Base-by-base conservation (phyloP, 129 eudicot genomes). In the Pseudognaphalium luteoalbum region DNA sequence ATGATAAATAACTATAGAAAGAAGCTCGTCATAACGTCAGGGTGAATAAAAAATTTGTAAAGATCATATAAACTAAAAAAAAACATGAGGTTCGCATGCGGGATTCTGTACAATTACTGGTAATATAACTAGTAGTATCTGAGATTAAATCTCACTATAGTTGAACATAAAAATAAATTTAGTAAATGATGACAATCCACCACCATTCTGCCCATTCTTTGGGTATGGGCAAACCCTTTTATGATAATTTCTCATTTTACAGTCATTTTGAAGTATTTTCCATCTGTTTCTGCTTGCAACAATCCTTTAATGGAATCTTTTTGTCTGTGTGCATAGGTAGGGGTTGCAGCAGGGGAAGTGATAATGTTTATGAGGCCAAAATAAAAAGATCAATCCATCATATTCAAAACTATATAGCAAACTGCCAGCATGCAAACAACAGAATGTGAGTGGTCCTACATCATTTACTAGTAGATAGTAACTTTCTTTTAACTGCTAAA, bases 321-420 rank as follows among this genome's bases (percentile, higher is more conserved):
- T 12, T 79, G 12, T 62, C 68, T 59, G 4, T 73, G 28, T 37
- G 68, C 60, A 47, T 75, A 50, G 63, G 62, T 51, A 9, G 47
- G 39, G 47, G 6, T 56, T 64, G 61, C 62, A 22, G 25, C 66
- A 77, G 63, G 30, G 25, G 71, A 69, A 42, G 76, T 67, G 86
- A 83, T 83, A 74, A 83, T 56, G 65, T 74, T 83, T 79, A 61
- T 79, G 83, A 78, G 86, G 86, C 77, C 74, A 79, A 51, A 35
- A 66, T 75, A 74, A 50, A 79, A 83, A 30, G 78, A 62, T 65
- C 74, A 50, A 61, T 54, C 81, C 68, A 74, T 83, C 87, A 57
- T 70, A 37, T 70, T 74, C 81, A 75, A 39, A 62, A 63, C 66
- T 66, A 83, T 60, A 83, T 72, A 56, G 58, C 81, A 74, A 81